Conservation (phyloP, 2,329 filamentous ascomycete species). For the Penicillium frequentans region DNA sequence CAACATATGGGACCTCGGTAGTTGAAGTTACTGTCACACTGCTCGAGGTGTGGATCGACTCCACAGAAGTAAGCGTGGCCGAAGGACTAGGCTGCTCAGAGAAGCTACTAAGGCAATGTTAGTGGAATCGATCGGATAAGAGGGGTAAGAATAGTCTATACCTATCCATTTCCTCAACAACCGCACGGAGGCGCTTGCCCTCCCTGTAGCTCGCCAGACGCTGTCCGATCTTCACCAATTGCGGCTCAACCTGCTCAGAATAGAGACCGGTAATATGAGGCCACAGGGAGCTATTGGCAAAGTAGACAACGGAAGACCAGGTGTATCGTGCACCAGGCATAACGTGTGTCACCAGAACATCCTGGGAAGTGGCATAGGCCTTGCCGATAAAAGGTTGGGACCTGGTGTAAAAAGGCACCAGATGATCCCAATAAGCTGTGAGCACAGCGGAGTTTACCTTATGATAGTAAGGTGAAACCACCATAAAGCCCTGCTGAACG, state of each 20-base stretch:
- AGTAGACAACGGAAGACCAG: constrained; percentile 67
- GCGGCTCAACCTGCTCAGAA: constrained; percentile 89
- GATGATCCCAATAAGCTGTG: constrained; percentile 46
- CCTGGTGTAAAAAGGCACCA: constrained; percentile 75
- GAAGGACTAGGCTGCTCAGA: constrained; percentile 24
- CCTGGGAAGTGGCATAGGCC: constrained; percentile 65
- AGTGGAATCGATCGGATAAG: neutral
- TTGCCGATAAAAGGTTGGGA: constrained; percentile 71
- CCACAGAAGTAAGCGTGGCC: constrained; percentile 17
- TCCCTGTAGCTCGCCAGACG: constrained; percentile 68
- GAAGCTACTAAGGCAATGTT: constrained; percentile 9
- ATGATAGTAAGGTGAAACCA: constrained; percentile 70
- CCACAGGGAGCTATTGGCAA: constrained; percentile 76
- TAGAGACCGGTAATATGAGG: constrained; percentile 79
- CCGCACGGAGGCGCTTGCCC: constrained; percentile 62
- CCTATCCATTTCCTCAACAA: constrained; percentile 56
- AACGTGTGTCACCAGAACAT: constrained; percentile 67
- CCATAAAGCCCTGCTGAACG: constrained; percentile 60
- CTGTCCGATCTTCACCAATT: constrained; percentile 88
- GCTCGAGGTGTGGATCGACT: constrained; percentile 16
- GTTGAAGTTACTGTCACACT: constrained; percentile 25
- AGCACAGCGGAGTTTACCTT: constrained; percentile 63
- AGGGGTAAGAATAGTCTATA: constrained; percentile 16
- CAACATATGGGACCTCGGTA: constrained; percentile 26
- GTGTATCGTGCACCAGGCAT: constrained; percentile 71